Base-by-base conservation (phyloP, 1,284 basidiomycete species). In the Stereum hirsutum region DNA sequence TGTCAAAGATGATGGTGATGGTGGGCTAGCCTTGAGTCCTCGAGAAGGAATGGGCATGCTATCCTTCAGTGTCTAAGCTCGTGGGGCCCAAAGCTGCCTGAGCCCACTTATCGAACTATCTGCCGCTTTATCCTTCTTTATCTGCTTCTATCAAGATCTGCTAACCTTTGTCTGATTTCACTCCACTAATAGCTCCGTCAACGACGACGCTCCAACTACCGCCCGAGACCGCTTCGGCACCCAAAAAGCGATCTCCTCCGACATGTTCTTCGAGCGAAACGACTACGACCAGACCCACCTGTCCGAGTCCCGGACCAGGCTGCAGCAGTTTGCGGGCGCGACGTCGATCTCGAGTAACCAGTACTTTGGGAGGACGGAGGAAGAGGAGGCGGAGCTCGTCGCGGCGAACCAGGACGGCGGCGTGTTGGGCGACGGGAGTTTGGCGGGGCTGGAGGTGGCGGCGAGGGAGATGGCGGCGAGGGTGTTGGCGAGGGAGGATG, bases 191-290 rank as follows among this genome's bases (percentile, higher is more conserved):
- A 19, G 33, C 17, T n/a, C n/a, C n/a, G n/a, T n/a, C n/a, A 30
- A 54, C 14, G 84, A 81, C 41, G 81, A 89, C 39, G 73, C 85
- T 40, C 78, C 81, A 1, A 90, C 78, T 11, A 81, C 78, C 21
- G 95, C 96, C 2, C 79, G 93, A 49, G 84, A 92, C 21, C 91
- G 91, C 56, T 99, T 99, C 59, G 89, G 90, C 1, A 66, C 58
- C 49, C 95, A 98, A 60, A 99, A 98, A 62, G 89, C 75, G 39
- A 97, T 99, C 60, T 96, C 92, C 4, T 95, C 90, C 2, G 96
- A 99, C 60, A 93, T 95, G 87, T 98, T 90, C 73, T 98, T 98
- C 63, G 89, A 87, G 30, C 78, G 95, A 24, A 88, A 89, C 43
- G 64, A 79, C 15, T 97, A 97, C 64, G 95, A 99, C 60, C 78